Evolutionary conservation across 306 rosid species (phyloP).

Genomic region (Ormosia semicastrata): DNA sequence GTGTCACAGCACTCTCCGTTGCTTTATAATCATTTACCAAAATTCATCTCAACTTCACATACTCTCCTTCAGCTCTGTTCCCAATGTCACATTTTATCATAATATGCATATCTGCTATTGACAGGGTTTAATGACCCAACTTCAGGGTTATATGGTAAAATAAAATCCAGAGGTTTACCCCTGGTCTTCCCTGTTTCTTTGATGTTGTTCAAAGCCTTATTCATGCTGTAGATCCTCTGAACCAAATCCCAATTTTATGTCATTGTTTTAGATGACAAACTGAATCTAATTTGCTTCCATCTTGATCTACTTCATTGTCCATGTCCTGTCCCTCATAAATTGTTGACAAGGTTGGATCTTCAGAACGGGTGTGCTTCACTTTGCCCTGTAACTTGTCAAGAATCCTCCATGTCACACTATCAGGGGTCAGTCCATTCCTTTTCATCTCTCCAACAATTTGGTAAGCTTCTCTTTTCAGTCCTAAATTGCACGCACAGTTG

Average conservation of each 20-base stretch:
- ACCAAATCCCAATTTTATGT: not conserved
- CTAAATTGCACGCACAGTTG: slow-evolving; percentile 62
- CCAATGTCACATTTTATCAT: not conserved
- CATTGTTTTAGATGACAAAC: not conserved
- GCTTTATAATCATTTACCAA: not conserved
- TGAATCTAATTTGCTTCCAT: not conserved
- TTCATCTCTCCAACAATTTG: slow-evolving; percentile 77
- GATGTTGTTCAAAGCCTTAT: not conserved
- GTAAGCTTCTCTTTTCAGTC: slow-evolving; percentile 65
- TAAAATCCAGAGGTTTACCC: not conserved
- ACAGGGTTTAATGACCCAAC: not conserved
- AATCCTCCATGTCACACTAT: slow-evolving; percentile 89
- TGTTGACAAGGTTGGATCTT: slow-evolving; percentile 34
- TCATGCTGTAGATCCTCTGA: not conserved
- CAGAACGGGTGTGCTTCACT: slow-evolving; percentile 12
- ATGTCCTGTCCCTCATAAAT: slow-evolving; percentile 13
- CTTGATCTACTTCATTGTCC: slow-evolving; percentile 1
- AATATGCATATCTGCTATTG: not conserved
- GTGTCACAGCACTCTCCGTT: not conserved
- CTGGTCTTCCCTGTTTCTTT: not conserved
- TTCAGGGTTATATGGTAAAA: not conserved
- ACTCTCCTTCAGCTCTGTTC: not conserved
- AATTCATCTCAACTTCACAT: not conserved
- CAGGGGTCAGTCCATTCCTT: slow-evolving; percentile 71
- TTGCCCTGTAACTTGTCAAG: slow-evolving; percentile 61